phyloP scores from a whole-genome alignment of 2,329 filamentous ascomycete species.

The Ophiostoma quercus region DNA sequence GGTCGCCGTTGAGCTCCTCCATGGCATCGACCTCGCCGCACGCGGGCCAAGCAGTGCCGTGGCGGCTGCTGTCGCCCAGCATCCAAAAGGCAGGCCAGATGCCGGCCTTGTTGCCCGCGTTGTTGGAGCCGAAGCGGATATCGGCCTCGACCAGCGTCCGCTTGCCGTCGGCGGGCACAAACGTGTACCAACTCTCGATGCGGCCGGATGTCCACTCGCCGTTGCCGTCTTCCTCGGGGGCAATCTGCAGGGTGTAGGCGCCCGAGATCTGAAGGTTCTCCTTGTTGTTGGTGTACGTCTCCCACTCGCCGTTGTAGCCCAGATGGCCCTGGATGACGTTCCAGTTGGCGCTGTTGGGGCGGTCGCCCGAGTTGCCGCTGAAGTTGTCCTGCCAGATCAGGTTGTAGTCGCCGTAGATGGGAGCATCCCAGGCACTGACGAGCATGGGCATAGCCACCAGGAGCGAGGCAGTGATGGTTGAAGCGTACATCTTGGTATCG shows the following conservation, averaged over 20 bases:
- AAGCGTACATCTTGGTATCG: constrained; percentile 17
- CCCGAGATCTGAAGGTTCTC: constrained; percentile 48
- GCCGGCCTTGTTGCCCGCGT: constrained; percentile 41
- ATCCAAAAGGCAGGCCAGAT: constrained; percentile 55
- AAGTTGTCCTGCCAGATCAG: constrained; percentile 46
- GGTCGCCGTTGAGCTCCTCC: constrained; percentile 47
- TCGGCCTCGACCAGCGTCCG: constrained; percentile 42
- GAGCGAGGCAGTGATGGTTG: constrained; percentile 18
- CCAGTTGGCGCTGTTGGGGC: constrained; percentile 41
- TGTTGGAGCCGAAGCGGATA: constrained; percentile 42
- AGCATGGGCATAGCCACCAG: constrained; percentile 31
- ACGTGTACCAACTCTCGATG: constrained; percentile 45
- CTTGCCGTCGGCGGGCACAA: constrained; percentile 40
- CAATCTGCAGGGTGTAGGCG: constrained; percentile 47
- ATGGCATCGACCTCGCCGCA: constrained; percentile 52
- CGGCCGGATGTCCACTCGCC: constrained; percentile 48
- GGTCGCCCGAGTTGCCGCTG: constrained; percentile 37
- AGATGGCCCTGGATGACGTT: constrained; percentile 41
- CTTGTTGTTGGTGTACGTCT: constrained; percentile 43
- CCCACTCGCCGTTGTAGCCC: constrained; percentile 46
- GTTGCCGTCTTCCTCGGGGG: constrained; percentile 36
- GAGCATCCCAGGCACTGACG: constrained; percentile 37
- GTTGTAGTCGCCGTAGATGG: constrained; percentile 39
- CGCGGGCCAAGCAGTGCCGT: constrained; percentile 43
- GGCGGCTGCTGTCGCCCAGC: constrained; percentile 43